Evolutionary conservation across 768 basidiomycete genomes (phyloP), one percentile per base, ranked within the genome.

Genomic region (Naganishia friedmannii): DNA sequence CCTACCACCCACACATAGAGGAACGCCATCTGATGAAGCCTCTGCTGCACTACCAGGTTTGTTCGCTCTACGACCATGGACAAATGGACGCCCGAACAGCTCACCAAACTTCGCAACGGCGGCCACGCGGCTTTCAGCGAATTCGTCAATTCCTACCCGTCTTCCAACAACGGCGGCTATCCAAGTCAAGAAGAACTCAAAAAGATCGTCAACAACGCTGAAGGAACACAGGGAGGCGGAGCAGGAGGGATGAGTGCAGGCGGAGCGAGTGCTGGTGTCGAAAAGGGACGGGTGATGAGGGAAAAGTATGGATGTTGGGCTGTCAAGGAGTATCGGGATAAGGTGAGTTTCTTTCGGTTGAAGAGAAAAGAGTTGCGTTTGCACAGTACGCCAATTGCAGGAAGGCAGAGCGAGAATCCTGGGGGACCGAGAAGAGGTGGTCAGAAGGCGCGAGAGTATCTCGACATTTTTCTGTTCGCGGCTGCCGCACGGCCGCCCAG

Each of bases 21-120:
- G 42, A 42, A 42, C 7, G 2, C 7, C 42, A 17, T 42, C 42
- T 42, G 42, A 42, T 13, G 7, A 42, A 4, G 34, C 12, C 34
- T 15, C 15, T 8, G 7, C 42, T 42, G 7, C 7, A 42, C 7
- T 10, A 17, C 42, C 39, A 63, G 42, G 80, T 95, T 93, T 81
- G 91, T 95, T 67, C 86, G 93, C 78, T 92, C 91, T 51, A 87
- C 93, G 73, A 93, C 93, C 66, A 97, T 96, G 94, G 94, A 96
- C 82, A 90, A 92, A 73, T 96, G 93, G 92, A 89, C 90, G 73
- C 86, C 88, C 45, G 92, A 94, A 70, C 93, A 96, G 81, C 70
- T 83, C 46, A 76, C 79, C 54, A 82, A 83, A 73, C 97, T 99
- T 93, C 88, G 90, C 89, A 85, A 91, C 63, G 94, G 95, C 57